Evolutionary conservation across 108 stramenopile genomes (phyloP).

Genomic region (Skeletonema menzelii): DNA sequence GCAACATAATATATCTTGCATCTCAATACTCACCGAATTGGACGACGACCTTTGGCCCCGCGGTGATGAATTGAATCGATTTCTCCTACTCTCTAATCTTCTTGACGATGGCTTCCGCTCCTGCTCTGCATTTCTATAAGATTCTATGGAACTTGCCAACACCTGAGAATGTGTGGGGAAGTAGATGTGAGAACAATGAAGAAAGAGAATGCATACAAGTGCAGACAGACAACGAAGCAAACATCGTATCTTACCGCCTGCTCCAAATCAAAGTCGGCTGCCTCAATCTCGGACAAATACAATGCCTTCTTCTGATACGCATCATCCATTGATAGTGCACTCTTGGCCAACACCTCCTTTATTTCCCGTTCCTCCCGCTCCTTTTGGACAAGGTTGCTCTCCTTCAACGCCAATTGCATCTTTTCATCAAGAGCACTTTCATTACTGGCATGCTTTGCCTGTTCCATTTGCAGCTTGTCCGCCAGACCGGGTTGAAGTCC

Average conservation of each 20-base stretch:
- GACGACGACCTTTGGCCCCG: slow-evolving; percentile 27
- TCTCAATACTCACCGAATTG: slow-evolving; percentile 28
- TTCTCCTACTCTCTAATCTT: slow-evolving; percentile 22
- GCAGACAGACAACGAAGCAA: not conserved
- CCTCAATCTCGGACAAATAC: slow-evolving; percentile 73
- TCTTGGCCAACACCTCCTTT: slow-evolving; percentile 16
- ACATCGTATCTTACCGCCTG: slow-evolving; percentile 50
- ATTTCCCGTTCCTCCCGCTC: slow-evolving; percentile 31
- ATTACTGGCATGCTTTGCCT: slow-evolving; percentile 67
- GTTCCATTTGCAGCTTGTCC: slow-evolving; percentile 75
- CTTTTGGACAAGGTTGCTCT: slow-evolving; percentile 26
- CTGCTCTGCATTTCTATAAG: slow-evolving; percentile 55
- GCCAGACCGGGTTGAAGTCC: slow-evolving; percentile 80
- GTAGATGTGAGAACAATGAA: not conserved
- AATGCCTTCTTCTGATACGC: slow-evolving; percentile 68
- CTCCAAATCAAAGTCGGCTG: slow-evolving; percentile 82
- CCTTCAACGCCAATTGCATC: slow-evolving; percentile 53
- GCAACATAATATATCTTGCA: not conserved
- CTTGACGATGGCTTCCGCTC: slow-evolving; percentile 58
- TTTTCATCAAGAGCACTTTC: slow-evolving; percentile 55
- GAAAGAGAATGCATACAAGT: not conserved
- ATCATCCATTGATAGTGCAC: slow-evolving; percentile 18
- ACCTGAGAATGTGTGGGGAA: slow-evolving; percentile 23
- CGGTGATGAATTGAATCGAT: slow-evolving; percentile 30
- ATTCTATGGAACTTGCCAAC: slow-evolving; percentile 63